Evolutionary conservation across 345 rosid species (phyloP), one percentile per base, ranked within the genome.

Genomic region (Atalantia buxifolia): DNA sequence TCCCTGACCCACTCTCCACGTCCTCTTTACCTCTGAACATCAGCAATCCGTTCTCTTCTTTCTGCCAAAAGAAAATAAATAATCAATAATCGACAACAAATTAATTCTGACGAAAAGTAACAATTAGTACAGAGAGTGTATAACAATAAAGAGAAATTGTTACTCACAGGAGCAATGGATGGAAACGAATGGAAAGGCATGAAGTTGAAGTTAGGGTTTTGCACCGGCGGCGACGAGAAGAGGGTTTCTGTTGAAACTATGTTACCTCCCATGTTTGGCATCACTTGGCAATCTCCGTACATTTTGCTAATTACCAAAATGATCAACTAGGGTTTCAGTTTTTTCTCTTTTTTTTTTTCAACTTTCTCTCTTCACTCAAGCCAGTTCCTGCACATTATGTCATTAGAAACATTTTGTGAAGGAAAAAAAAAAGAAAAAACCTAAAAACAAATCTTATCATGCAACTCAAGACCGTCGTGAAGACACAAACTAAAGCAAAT

Each of bases 171-270:
- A 27, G 87, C 66, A 22, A 89, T 25, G 68, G 94, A 74, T 55
- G 93, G 82, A 82, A 87, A 91, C 35, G 94, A 79, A 76, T 88
- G 89, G 83, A 90, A 91, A 59, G 97, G 86, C 77, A 91, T 82
- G 92, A 89, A 89, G 89, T 83, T 90, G 84, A 91, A 92, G 83
- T 84, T 93, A 87, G 94, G 92, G 94, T 88, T 95, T 79, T 89
- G 95, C 81, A 90, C 85, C 7, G 88, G 86, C 3, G 88, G 77
- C 2, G 93, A 85, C 9, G 92, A 81, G 78, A 86, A 91, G 56
- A 86, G 71, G 84, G 84, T 80, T 66, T 93, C 94, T 28, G 97
- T 77, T 27, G 89, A 82, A 55, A 91, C 88, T 65, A 86, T 86
- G 66, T 79, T 86, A 48, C 91, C 93, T 77, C 88, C 92, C 70